Evolutionary conservation across 306 rosid species (phyloP), one percentile per base, ranked within the genome.

Genomic region (Prunus davidiana): DNA sequence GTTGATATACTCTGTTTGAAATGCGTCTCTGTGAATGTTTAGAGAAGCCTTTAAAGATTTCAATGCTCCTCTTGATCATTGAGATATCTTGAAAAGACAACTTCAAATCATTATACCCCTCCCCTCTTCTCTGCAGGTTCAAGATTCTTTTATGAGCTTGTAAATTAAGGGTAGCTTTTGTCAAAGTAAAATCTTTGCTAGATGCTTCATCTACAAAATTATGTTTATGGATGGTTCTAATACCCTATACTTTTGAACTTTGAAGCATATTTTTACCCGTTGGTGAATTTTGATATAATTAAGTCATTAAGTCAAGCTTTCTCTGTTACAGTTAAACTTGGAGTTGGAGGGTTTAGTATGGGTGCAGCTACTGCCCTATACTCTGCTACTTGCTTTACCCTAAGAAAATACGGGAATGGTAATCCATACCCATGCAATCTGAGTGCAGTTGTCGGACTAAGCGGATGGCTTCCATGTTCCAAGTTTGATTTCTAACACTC

Each of bases 401-500:
- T 79, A 54, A 93, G 90, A 75, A 88, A 91, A 77, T 95, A 88
- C 34, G 97, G 91, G 72, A 88, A 91, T 43, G 87, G 82, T 72
- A 89, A 84, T 78, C 86, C 88, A 63, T 95, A 85, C 80, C 93
- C 97, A 0, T 89, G 92, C 81, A 90, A 84, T 74, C n/a, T 91
- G 78, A 86, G 96, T 80, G 97, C 93, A 13, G 90, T 82, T 76
- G 93, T 92, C 77, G 97, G 97, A 71, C 86, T 95, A 57, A 95
- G 99, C 82, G 99, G 99, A 82, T 95, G 99, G 99, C 99, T 95
- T 84, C 99, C 99, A 46, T 92, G 99, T 87, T 81, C 99, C 84
- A 95, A 88, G 99, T 92, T 54, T 79, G 91, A 15, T 45, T 58
- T 73, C 78, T 80, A 54, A 73, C 32, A 63, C 76, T 60, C 65